Base-by-base conservation (phyloP, 495 filamentous ascomycete genomes). In the Aspergillus bridgeri region DNA sequence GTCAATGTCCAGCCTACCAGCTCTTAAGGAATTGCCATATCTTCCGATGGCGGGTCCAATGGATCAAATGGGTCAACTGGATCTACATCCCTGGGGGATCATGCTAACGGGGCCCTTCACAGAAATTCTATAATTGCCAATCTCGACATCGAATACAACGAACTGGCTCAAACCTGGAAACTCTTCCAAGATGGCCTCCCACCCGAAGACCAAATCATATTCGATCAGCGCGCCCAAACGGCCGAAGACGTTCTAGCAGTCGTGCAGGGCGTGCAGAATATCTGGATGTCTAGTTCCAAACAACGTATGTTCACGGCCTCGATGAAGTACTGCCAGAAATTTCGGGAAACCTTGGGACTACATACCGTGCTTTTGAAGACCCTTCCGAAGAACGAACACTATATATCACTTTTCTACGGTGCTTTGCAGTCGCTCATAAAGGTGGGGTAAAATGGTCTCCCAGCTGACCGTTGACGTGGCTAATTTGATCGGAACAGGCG, bases 111-210 rank as follows among this genome's bases (percentile, higher is more conserved):
- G 33, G 17, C 5, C 5, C 46, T 21, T 23, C 21, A 19, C 42
- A 77, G 75, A 8, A 65, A 71, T 29, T 65, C 70, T 13, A 63
- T 66, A 7, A 71, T 76, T 60, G 67, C 69, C 15, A 65, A 66
- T 57, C 72, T 80, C 48, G 76, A 80, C 57, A 65, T 77, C 54
- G 76, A 79, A 69, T 69, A 69, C 42, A 76, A 74, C 57, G 75
- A 77, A 62, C 64, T 80, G 27, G 69, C 64, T 29, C 66, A 70
- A 52, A 69, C 75, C 2, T 80, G 77, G 76, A 75, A 71, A 56
- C 53, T 66, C 17, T 77, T 80, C 53, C 67, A 72, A 29, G 66
- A 70, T 17, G 60, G 66, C 42, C 62, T 79, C 11, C 65, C 67
- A 3, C 57, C 66, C 20, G 60, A 69, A 18, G 66, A 76, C 47